Base-by-base conservation (phyloP, 257 asterid species). In the Jaltomata sinuosa region DNA sequence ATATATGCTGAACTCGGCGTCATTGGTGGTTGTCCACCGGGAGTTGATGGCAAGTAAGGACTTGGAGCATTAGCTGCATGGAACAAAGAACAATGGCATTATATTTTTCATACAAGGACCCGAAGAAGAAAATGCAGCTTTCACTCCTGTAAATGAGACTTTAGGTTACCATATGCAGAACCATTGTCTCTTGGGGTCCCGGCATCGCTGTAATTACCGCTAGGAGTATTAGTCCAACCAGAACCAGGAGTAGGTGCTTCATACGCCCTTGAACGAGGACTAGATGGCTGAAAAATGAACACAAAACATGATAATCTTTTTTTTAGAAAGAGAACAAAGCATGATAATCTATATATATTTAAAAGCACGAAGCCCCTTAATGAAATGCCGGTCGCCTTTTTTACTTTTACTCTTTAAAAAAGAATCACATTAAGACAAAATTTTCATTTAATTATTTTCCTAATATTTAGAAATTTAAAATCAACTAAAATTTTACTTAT, bases 161-260 rank as follows among this genome's bases (percentile, higher is more conserved):
- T 85, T 78, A 54, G 83, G 79, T 87, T 83, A 97, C 99, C 98
- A 89, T 95, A 95, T 86, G 93, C 93, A 68, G 96, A 88, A 85
- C 91, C 90, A 79, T 88, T 93, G 81, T 96, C 98, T 84, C 98
- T 88, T 25, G 98, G 99, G 5, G 99, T 97, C 82, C 97, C 95
- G 11, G 97, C 94, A 10, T 94, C 99, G 86, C 86, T 90, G 87
- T 90, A 92, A 86, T 82, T 90, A 91, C 89, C 87, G 79, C 91
- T 86, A 31, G 94, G 89, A 62, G 93, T 86, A 88, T 87, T 92
- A 19, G 92, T 88, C 97, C 97, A 93, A 53, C 93, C 97, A 86
- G 97, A 96, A 87, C 98, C 98, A 81, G 99, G 99, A 79, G 98
- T 94, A 25, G 99, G 98, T 68, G 98, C 99, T 93, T 97, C 99